Evolutionary conservation across 257 asterid genomes (phyloP), one percentile per base, ranked within the genome.

Genomic region (Petrea volubilis): DNA sequence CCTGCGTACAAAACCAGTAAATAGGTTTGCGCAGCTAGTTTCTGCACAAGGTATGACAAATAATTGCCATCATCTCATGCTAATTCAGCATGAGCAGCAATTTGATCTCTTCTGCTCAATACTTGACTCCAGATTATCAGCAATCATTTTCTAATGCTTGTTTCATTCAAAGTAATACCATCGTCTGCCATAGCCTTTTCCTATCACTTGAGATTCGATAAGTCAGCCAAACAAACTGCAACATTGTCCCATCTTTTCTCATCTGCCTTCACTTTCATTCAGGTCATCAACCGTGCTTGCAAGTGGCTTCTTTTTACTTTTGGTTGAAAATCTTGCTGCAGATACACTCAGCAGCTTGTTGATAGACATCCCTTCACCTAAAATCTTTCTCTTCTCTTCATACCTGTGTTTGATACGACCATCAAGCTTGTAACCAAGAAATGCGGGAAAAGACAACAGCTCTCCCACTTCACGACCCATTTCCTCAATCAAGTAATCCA

Each of bases 401-500:
- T 79, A 92, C 78, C 97, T 87, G 61, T 88, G 98, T 77, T 88
- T 92, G 24, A 92, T 92, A 64, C 95, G 85, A 14, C 84, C 86
- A 49, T 92, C 95, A 40, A 92, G 93, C 81, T 88, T 88, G 74
- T 92, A 92, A 34, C 98, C 98, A 17, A 93, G 97, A 80, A 88
- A 93, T 18, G 96, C 96, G 52, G 98, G 97, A 69, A 93, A 93
- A 24, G 90, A 80, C 88, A 90, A 46, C 25, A 93, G 60, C 79
- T 93, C 98, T 17, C 88, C 80, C 12, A 93, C 96, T 74, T 87
- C 95, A 41, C 97, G 95, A 7, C 97, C 96, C 97, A 90, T 90
- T 57, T 87, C 98, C 76, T 82, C 92, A 25, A 84, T 76, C 87
- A 93, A 84, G 81, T 93, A 93, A 73, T 84, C 78, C 85, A 93